Conservation (phyloP, 129 eudicot genomes). For the Flaveria trinervia region DNA sequence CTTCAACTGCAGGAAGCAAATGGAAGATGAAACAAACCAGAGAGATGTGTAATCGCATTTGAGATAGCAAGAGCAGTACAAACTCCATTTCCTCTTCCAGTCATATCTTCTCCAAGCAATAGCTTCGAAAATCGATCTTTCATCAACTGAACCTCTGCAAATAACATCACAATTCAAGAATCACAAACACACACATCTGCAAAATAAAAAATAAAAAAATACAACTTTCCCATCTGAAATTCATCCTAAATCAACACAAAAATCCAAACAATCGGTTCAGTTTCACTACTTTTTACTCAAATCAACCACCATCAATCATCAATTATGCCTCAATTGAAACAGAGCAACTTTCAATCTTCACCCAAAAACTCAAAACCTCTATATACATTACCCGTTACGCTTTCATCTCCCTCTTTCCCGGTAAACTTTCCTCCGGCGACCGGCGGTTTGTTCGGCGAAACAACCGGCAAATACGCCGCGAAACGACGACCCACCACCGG, state of each 20-base stretch:
- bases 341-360: too few species aligned
- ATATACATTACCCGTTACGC: slow-evolving; percentile 29
- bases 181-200: background rate
- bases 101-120: slow-evolving; percentile 81
- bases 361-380: background rate
- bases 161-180: slow-evolving; percentile 18
- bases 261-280: background rate
- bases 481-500: slow-evolving; percentile 30
- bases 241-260: background rate
- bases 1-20: background rate
- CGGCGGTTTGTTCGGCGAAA: slow-evolving; percentile 51
- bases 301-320: background rate
- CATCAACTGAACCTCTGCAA: slow-evolving; percentile 62
- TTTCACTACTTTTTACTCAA: slow-evolving; percentile 1
- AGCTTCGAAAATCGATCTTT: slow-evolving; percentile 72
- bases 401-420: slow-evolving; percentile 29
- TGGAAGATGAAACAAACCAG: slow-evolving; percentile 47
- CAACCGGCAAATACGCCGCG: slow-evolving; percentile 23
- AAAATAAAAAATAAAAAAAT: too few species aligned
- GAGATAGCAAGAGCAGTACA: slow-evolving; percentile 78
- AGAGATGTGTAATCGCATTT: slow-evolving; percentile 79
- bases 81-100: slow-evolving; percentile 80
- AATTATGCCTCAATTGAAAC: background rate
- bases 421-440: slow-evolving; percentile 42
- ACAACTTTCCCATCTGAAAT: too few species aligned